These are phyloP conservation scores for Scolecobasidium constrictum DNA, from an alignment of 2,329 filamentous ascomycete species.

Conservation along the genomic window DNA sequence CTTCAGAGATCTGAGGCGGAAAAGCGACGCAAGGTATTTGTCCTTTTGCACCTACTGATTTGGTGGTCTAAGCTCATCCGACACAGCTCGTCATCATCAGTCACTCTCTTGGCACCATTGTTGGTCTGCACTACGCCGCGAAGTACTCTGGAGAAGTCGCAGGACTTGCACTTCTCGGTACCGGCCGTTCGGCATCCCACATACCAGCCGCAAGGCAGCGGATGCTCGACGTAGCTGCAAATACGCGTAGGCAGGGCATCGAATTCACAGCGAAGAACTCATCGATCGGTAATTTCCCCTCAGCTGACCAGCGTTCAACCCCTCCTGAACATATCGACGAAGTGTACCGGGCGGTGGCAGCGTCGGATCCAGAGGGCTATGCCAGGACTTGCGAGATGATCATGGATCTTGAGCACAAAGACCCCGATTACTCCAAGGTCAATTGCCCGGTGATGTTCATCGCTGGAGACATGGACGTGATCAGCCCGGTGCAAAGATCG, in stretches of 20 bases:
- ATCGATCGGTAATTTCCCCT: background rate
- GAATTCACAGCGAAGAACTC: background rate
- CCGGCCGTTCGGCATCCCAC: constrained; percentile 4
- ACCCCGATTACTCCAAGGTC: constrained; percentile 5
- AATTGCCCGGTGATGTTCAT: background rate
- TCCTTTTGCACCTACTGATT: too few species aligned
- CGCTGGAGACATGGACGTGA: constrained; percentile 3
- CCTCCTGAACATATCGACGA: background rate
- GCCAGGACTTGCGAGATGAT: constrained; percentile 3
- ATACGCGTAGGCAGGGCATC: constrained; percentile 4
- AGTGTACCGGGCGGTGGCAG: background rate
- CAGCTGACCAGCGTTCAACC: background rate
- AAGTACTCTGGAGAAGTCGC: background rate
- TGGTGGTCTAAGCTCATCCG: too few species aligned
- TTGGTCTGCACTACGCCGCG: constrained; percentile 3
- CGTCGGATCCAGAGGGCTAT: constrained; percentile 4
- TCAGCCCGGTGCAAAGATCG: constrained; percentile 1
- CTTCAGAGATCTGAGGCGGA: background rate
- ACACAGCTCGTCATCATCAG: constrained; percentile 2
- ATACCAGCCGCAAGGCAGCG: background rate
- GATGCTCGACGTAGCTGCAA: constrained; percentile 3
- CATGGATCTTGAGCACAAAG: background rate
- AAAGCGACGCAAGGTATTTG: too few species aligned
- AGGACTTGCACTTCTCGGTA: constrained; percentile 3
- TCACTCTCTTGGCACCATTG: constrained; percentile 3